Conservation (phyloP, 2,329 filamentous ascomycete genomes). For the Aspergillus calidoustus region DNA sequence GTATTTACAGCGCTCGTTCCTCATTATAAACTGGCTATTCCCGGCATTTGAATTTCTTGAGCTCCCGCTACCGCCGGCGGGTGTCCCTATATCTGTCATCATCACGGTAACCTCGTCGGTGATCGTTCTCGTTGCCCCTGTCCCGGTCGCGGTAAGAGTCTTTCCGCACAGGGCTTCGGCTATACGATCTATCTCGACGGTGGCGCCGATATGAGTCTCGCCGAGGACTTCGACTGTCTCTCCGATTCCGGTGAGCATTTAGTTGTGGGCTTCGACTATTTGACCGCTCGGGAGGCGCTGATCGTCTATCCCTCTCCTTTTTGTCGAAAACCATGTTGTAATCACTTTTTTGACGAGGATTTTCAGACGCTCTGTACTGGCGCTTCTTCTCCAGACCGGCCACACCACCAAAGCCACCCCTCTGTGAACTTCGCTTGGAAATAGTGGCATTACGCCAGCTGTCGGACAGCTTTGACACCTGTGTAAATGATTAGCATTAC, state of each 20-base stretch:
- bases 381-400: constrained; percentile 84
- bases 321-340: constrained; percentile 85
- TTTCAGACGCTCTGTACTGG: constrained; percentile 78
- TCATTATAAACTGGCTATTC: background rate
- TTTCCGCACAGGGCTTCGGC: constrained; percentile 33
- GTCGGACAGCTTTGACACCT: constrained; percentile 77
- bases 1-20: background rate
- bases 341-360: constrained; percentile 50
- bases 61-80: constrained; percentile 25
- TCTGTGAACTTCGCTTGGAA: constrained; percentile 69
- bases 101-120: constrained; percentile 29
- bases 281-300: constrained; percentile 30
- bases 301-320: constrained; percentile 25
- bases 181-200: constrained; percentile 44
- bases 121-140: constrained; percentile 42
- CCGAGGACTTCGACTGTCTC: constrained; percentile 35
- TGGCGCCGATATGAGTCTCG: constrained; percentile 35
- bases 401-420: constrained; percentile 89
- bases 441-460: constrained; percentile 88
- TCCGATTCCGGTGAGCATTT: constrained; percentile 35
- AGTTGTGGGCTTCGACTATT: constrained; percentile 54
- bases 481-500: constrained; percentile 31
- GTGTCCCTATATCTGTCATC: constrained; percentile 37
- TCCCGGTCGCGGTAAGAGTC: constrained; percentile 42
- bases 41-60: background rate